Base-by-base conservation (phyloP, 2,329 filamentous ascomycete species). In the Epicoccum nigrum region DNA sequence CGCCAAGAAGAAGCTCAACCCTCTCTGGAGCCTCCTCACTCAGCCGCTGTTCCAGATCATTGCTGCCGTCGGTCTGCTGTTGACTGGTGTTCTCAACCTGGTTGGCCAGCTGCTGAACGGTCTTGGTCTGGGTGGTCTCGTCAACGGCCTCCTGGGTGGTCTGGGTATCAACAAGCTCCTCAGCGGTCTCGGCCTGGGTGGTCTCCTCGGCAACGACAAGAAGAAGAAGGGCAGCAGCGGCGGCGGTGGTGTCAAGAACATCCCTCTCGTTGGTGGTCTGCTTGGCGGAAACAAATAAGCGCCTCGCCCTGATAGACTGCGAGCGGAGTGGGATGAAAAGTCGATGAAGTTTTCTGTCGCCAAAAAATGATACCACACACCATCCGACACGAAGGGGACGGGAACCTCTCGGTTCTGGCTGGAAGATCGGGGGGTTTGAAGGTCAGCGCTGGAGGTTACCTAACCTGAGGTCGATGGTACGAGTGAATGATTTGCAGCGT, bases 1-100 rank as follows among this genome's bases (percentile, higher is more conserved):
- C 62, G 92, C 91, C 34, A 95, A 96, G 87, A 93, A 96, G 82
- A 87, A 93, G 79, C 82, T 96, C 54, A 96, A 93, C 77, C 92
- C 92, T 9, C 84, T 97, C 23, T 96, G 92, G 91, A 85, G 80
- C 23, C 79, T 96, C 40, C 79, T 94, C 60, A 85, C 85, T 28
- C 90, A 96, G 80, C 92, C 92, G 9, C 79, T 96, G 17, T 90
- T 92, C 82, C 92, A 97, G 81, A 96, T 96, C 70, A 83, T 96
- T 40, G 90, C 92, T 7, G 92, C 90, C 9, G 92, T 96, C 37
- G 92, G 92, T 17, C 77, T 96, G 52, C 75, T 96, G 57, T 80
- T 97, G 54, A 86, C 81, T 43, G 92, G 92, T 72, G 92, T 97
- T 0, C 80, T 97, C 6, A 89, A 89, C 34, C 82, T 97, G 1